Evolutionary conservation across 2,329 filamentous ascomycete genomes (phyloP), one percentile per base, ranked within the genome.

Genomic region (Dactylonectria macrodidyma): DNA sequence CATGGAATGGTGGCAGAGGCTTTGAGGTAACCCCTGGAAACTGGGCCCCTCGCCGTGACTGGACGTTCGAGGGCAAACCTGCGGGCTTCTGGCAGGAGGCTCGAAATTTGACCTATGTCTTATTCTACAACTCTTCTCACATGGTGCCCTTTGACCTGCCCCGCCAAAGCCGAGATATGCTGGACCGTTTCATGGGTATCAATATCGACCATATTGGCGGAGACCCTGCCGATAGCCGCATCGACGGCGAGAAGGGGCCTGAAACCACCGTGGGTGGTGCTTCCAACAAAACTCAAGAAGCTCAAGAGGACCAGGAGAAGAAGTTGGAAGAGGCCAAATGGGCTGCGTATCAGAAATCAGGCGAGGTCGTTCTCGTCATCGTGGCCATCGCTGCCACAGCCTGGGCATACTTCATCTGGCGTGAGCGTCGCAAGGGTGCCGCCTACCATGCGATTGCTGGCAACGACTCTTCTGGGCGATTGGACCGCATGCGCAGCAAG

Each of bases 111-210:
- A 98, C 96, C 1, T 99, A 99, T 78, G 91, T 99, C 36, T 87
- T 97, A 47, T 97, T 98, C 83, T 94, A 97, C 85, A 97, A 99
- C 80, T 91, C 94, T 16, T 97, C 93, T 57, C 96, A 99, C 81
- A 99, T 99, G 96, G 96, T 99, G 1, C 97, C 96, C 1, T 98
- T 96, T 77, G 95, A 99, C 81, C 93, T 93, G 75, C 92, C 95
- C 1, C 91, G 94, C 55, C 92, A 95, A 68, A 93, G 91, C 22
- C 90, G 95, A 69, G 96, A 98, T 80, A 99, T 99, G 96, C 90
- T 99, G 16, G 95, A 99, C 81, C 93, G 96, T 47, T 97, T 99
- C 83, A 94, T 98, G 88, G 90, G 90, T 56, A 94, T 99, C 47
- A 95, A 98, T 78, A 97, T 98, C 72, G 92, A 90, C 74, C 92